Evolutionary conservation across 768 basidiomycete genomes (phyloP), one percentile per base, ranked within the genome.

Genomic region (Russula dissimulans): DNA sequence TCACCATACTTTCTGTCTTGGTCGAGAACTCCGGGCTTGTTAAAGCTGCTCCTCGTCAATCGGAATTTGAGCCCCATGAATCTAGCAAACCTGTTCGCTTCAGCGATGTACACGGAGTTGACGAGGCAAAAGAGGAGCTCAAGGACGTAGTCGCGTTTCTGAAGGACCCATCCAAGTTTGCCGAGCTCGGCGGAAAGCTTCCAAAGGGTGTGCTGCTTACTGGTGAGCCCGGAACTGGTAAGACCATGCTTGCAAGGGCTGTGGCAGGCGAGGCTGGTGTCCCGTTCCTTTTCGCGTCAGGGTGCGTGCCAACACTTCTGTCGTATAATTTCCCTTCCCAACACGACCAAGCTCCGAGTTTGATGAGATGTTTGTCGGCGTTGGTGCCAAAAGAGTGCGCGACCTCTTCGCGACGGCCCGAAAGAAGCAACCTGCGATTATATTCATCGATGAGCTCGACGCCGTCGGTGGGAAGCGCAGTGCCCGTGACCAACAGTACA

Each of bases 201-300:
- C 91, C 95, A 0, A 95, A 97, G 71, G 97, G 97, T 64, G 85
- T 98, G 48, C 76, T 97, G 12, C 81, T 91, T 39, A 91, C 89
- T n/a, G 91, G 92, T 26, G 85, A 87, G 26, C 91, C 92, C 34
- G 92, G 95, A 64, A 98, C 97, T 15, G 97, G 97, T 70, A 99
- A 99, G 78, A 99, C 97, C 3, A 82, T 98, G 81, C 79, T 99
- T n/a, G 97, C 97, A 5, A 79, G 95, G 61, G 97, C 97, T 9
- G 87, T 97, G 6, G 97, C 97, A 3, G 97, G 97, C 49, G 97
- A 99, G 76, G 97, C 97, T 15, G 95, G 89, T 15, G 97, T 99
- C 44, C 93, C 94, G 0, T 99, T 99, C 78, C 86, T 97, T 72
- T 97, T 95, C 69, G 93, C 95, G 39, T 92, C 91, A 38, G 97